These are phyloP conservation scores for Phytophthora pinifolia DNA, from an alignment of 352 stramenopile species.

Conservation along the genomic window DNA sequence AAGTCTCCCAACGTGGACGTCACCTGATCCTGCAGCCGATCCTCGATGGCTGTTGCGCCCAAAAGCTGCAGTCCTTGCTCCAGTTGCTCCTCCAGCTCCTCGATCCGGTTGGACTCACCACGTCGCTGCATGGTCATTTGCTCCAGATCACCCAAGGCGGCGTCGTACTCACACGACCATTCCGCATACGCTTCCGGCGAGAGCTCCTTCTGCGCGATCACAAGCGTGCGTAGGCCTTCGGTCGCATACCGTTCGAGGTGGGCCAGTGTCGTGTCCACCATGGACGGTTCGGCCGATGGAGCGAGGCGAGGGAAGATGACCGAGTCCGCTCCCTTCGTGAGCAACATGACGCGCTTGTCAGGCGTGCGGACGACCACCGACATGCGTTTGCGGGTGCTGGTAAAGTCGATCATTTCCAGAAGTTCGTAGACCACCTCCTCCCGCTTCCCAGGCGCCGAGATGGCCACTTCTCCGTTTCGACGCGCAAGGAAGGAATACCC, in stretches of 20 bases:
- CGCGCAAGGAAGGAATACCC: constrained; percentile 74
- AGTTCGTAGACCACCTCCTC: constrained; percentile 77
- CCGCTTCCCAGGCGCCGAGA: constrained; percentile 37
- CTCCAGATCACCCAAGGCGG: constrained; percentile 67
- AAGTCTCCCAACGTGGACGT: constrained; percentile 76
- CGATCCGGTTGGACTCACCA: constrained; percentile 66
- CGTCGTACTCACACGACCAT: constrained; percentile 82
- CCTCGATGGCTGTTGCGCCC: constrained; percentile 81
- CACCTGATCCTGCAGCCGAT: constrained; percentile 78
- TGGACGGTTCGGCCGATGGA: constrained; percentile 15
- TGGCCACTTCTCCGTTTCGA: constrained; percentile 63
- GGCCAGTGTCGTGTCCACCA: constrained; percentile 65
- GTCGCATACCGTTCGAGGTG: constrained; percentile 86
- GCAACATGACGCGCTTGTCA: constrained; percentile 61
- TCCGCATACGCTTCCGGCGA: constrained; percentile 51
- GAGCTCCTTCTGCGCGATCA: constrained; percentile 87
- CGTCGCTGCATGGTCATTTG: constrained; percentile 60
- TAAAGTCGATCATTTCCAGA: constrained; percentile 98
- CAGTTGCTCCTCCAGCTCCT: constrained; percentile 83
- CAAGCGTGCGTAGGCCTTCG: constrained; percentile 86
- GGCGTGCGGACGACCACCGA: constrained; percentile 93
- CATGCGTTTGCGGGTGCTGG: constrained; percentile 98
- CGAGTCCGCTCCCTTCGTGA: constrained; percentile 86
- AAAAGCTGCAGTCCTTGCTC: constrained; percentile 74
- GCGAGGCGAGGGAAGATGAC: constrained; percentile 74